These are phyloP conservation scores for Ustilago curta DNA, from an alignment of 1,284 basidiomycete genomes.

Conservation along the genomic window DNA sequence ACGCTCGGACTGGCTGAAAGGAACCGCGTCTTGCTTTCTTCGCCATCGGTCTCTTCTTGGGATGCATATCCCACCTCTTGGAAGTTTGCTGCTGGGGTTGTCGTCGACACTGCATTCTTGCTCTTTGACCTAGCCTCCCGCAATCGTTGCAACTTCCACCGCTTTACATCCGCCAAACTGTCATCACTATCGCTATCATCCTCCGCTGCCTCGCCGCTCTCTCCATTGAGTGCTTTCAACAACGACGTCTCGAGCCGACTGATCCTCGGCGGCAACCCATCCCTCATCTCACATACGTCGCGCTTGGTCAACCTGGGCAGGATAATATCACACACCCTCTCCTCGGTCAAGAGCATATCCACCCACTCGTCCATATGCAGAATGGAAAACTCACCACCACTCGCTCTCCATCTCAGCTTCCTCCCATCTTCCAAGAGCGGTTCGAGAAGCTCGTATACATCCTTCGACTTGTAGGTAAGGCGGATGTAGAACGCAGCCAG, in stretches of 20 bases:
- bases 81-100: neutral
- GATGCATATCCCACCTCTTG: conserved; percentile 36
- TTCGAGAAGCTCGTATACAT: conserved; percentile 92
- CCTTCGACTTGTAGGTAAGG: conserved; percentile 88
- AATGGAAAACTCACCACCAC: conserved; percentile 74
- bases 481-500: conserved; percentile 94
- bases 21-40: conserved; percentile 28
- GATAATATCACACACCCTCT: conserved; percentile 95
- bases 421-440: conserved; percentile 92
- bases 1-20: conserved; percentile 29
- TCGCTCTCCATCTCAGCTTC: conserved; percentile 84
- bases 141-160: conserved; percentile 39
- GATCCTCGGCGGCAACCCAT: conserved; percentile 76
- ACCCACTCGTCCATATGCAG: conserved; percentile 93
- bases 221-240: conserved; percentile 67
- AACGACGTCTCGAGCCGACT: conserved; percentile 84
- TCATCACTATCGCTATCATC: conserved; percentile 33
- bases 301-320: conserved; percentile 89
- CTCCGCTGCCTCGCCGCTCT: neutral
- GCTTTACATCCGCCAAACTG: conserved; percentile 17
- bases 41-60: conserved; percentile 72
- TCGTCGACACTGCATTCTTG: neutral
- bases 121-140: conserved; percentile 5
- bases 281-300: conserved; percentile 87
- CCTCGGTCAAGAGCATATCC: conserved; percentile 84